These are phyloP conservation scores for Saccharomyces kudriavzevii DNA, from an alignment of 805 yeast genomes.

Conservation along the genomic window DNA sequence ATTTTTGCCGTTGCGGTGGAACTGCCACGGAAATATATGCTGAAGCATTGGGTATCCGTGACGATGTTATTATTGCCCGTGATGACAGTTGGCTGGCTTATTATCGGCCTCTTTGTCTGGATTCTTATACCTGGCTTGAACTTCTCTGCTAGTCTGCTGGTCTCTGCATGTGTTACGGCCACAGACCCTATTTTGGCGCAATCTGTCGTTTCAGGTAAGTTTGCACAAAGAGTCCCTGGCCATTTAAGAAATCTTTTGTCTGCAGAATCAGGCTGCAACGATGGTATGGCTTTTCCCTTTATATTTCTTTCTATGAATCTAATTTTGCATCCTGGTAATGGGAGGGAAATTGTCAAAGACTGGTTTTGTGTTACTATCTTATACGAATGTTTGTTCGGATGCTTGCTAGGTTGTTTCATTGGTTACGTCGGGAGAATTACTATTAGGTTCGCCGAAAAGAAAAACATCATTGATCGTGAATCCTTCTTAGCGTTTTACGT, in stretches of 20 bases:
- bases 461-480: conserved; percentile 72
- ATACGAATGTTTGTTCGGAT: conserved; percentile 77
- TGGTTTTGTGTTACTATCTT: conserved; percentile 72
- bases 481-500: conserved; percentile 80
- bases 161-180: conserved; percentile 86
- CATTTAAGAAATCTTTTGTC: conserved; percentile 75
- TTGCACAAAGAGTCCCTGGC: conserved; percentile 88
- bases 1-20: conserved; percentile 94
- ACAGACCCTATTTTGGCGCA: conserved; percentile 94
- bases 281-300: conserved; percentile 94
- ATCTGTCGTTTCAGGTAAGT: conserved; percentile 86
- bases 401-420: conserved; percentile 59
- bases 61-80: conserved; percentile 69
- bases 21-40: conserved; percentile 82
- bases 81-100: conserved; percentile 85
- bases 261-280: conserved; percentile 85
- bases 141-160: conserved; percentile 63
- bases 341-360: conserved; percentile 62
- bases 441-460: conserved; percentile 64
- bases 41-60: conserved; percentile 74
- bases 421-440: conserved; percentile 67
- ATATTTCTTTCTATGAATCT: conserved; percentile 63
- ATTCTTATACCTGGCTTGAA: conserved; percentile 61
- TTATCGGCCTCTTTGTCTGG: conserved; percentile 75
- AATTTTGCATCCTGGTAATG: conserved; percentile 56